Evolutionary conservation across 495 filamentous ascomycete species (phyloP), one percentile per base, ranked within the genome.

Genomic region (Lasiosphaeria ovina): DNA sequence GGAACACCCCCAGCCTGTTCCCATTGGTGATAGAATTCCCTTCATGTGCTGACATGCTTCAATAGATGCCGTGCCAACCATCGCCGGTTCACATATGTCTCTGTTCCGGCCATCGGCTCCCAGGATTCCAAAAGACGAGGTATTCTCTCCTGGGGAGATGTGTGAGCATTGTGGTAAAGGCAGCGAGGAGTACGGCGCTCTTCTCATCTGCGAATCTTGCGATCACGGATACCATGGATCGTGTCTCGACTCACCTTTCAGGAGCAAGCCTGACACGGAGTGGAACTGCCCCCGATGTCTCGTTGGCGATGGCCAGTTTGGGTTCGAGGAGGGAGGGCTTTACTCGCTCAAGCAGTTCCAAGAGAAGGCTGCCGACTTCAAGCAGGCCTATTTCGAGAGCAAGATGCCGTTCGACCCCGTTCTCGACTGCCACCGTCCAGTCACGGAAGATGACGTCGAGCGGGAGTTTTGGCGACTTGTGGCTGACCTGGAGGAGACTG

Each of bases 271-370:
- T 0, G 91, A 96, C 57, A 85, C 85, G 51, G 94, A 99, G 62
- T 99, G 94, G 94, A 92, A 98, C 70, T 99, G 94, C 67, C 90
- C 94, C 9, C 85, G 91, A 68, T 99, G 94, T 70, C 81, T 99
- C 47, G 95, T 99, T 44, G 94, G 94, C 47, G 96, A 95, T 40
- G 92, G 92, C 40, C 92, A 98, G 67, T 99, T 96, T 65, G 94
- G 94, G 1, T 99, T 99, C 63, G 94, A 97, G 68, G 94, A 99
- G 71, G 94, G 94, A 17, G 92, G 92, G 32, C 85, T 97, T 16
- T 99, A 99, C 74, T 99, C 94, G 0, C 81, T 99, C 54, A 89
- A 87, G 66, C 91, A 96, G 68, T 99, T 99, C 71, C 94, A 99
- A 74, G 90, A 97, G 63, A 97, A 94, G 72, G 94, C 94, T 8